Base-by-base conservation (phyloP, 1,284 basidiomycete genomes). In the Stereum hirsutum region DNA sequence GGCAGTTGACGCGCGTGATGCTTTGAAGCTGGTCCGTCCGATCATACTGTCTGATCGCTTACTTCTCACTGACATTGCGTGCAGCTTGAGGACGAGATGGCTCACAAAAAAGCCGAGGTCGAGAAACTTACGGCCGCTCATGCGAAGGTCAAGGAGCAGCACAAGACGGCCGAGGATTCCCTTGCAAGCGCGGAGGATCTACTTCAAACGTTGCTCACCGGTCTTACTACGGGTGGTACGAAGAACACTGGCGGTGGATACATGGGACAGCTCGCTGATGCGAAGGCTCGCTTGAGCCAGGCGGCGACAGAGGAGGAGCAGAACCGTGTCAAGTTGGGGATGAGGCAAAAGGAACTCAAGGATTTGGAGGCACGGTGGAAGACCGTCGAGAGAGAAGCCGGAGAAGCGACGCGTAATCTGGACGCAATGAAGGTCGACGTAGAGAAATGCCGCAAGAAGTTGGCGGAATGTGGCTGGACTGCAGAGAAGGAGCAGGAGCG, bases 211-310 rank as follows among this genome's bases (percentile, higher is more conserved):
- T 77, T 99, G 8, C 74, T 95, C 33, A 99, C 95, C 0, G 96
- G 96, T 38, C 78, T 99, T 15, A 85, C 75, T 6, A 54, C 10
- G 2, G 20, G 51, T 35, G 55, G 88, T 1, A 80, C 79, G 6
- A 75, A 72, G 30, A 72, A 71, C 31, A 75, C 79, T 4, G 86
- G 91, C 7, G 93, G 94, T 8, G 94, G 94, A 0, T 99, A 97
- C 62, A 86, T 98, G 78, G 96, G 94, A 23, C 93, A 97, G 59
- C 76, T 99, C 21, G 89, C 93, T 2, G 84, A 89, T n/a, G 90
- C 93, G 0, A 81, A 81, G 50, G 78, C 78, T 2, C 77, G 81
- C 7, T 68, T 87, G 1, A 80, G 90, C 0, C 82, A 89, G 35
- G 85, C 85, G 0, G 69, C 75, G 5, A 85, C 92, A 0, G 92